These are phyloP conservation scores for Coemansia sp. DNA, from an alignment of 192 early-diverging fungal species.

Conservation along the genomic window DNA sequence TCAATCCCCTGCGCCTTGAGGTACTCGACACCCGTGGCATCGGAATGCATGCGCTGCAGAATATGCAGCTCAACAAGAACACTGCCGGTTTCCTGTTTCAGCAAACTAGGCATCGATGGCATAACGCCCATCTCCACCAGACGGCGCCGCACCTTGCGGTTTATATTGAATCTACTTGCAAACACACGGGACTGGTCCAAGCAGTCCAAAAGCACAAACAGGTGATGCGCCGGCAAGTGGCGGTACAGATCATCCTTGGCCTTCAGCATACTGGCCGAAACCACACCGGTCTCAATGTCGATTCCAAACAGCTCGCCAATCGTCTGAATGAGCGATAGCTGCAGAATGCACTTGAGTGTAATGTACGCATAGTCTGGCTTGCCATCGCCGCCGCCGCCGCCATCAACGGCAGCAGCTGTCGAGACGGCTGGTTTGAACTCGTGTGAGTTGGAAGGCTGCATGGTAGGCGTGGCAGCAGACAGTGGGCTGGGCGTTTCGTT, in stretches of 20 bases:
- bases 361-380: slow-evolving; percentile 81
- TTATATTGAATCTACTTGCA: slow-evolving; percentile 78
- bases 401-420: neutral
- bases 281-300: slow-evolving; percentile 59
- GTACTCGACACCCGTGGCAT: slow-evolving; percentile 25
- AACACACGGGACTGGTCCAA: slow-evolving; percentile 77
- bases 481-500: slow-evolving; percentile 31
- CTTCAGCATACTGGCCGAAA: slow-evolving; percentile 15
- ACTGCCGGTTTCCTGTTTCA: slow-evolving; percentile 86
- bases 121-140: slow-evolving; percentile 83
- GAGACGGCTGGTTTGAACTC: slow-evolving; percentile 1
- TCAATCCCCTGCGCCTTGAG: neutral
- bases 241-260: slow-evolving; percentile 24
- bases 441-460: neutral
- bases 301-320: slow-evolving; percentile 73
- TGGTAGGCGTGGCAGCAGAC: neutral
- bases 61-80: slow-evolving; percentile 68
- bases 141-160: slow-evolving; percentile 74
- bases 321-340: slow-evolving; percentile 87
- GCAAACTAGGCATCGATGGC: slow-evolving; percentile 85
- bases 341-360: slow-evolving; percentile 87
- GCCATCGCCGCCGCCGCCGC: slow-evolving; percentile 7
- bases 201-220: slow-evolving; percentile 79
- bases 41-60: slow-evolving; percentile 72
- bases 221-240: slow-evolving; percentile 57